Percentiles rank a stretch among this genome's conserved stretches.
These are phyloP conservation scores for Hanseniaspora occidentalis DNA, from an alignment of 805 yeast genomes.

Conservation along the genomic window DNA sequence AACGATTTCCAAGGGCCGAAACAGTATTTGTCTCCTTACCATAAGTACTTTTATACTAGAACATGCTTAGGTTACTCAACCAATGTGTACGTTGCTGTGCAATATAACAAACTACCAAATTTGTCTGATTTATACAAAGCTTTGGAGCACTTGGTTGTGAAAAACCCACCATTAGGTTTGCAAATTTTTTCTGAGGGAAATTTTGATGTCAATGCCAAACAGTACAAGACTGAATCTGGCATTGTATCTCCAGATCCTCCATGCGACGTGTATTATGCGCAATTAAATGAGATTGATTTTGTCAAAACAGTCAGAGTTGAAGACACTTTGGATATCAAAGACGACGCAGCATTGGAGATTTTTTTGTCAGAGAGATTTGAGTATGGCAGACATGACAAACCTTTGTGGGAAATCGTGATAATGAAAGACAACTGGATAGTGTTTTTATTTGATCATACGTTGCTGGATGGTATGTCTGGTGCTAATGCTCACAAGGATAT, in stretches of 20 bases:
- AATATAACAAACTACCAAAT: neutral
- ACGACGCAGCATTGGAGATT: neutral
- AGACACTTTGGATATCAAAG: neutral
- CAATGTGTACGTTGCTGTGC: neutral
- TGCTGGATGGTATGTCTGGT: slow-evolving; percentile 6
- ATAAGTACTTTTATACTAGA: slow-evolving; percentile 2
- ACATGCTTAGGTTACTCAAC: slow-evolving; percentile 1
- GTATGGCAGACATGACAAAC: neutral
- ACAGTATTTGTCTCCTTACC: neutral
- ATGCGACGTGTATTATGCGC: neutral
- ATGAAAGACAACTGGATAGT: slow-evolving; percentile 1
- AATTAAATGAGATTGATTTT: neutral
- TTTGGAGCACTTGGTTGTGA: neutral
- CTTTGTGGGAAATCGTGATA: slow-evolving; percentile 1
- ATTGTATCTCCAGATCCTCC: neutral
- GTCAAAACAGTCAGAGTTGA: neutral
- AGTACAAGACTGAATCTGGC: neutral
- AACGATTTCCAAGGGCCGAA: neutral
- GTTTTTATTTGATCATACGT: slow-evolving; percentile 4
- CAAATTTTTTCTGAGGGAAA: neutral
- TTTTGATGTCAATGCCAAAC: neutral
- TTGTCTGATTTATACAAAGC: neutral
- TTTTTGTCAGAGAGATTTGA: neutral
- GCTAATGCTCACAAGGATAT: neutral
- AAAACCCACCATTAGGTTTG: slow-evolving; percentile 2